Conservation (phyloP, 495 filamentous ascomycete species). For the Penicillium paxilli region DNA sequence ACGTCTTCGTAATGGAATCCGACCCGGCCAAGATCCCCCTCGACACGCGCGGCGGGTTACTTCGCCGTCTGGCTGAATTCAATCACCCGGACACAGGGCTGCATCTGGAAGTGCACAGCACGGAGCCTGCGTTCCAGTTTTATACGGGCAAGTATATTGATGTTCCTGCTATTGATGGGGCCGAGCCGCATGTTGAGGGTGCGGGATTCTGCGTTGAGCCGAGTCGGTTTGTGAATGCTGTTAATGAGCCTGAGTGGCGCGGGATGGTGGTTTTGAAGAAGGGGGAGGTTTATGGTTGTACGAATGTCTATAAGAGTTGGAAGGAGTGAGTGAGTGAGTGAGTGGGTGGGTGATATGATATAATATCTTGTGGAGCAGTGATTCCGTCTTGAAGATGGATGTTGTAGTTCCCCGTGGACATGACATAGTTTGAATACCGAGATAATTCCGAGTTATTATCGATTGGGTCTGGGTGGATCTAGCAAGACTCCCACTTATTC, state of each 20-base stretch:
- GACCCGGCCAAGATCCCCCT: slow-evolving; percentile 62
- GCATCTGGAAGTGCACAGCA: slow-evolving; percentile 81
- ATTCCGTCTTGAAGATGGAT: background rate
- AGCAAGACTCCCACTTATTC: too few relatives aligned
- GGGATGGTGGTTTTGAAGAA: slow-evolving; percentile 73
- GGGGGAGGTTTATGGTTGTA: slow-evolving; percentile 76
- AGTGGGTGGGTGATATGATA: too few relatives aligned
- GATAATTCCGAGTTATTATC: too few relatives aligned
- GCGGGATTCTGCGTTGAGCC: slow-evolving; percentile 90
- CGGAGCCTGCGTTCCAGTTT: slow-evolving; percentile 95
- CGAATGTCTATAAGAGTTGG: slow-evolving; percentile 81
- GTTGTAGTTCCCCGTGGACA: too few relatives aligned
- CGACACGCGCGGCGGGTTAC: slow-evolving; percentile 69
- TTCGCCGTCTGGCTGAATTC: slow-evolving; percentile 65
- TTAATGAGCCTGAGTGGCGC: slow-evolving; percentile 78
- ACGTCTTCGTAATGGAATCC: slow-evolving; percentile 80
- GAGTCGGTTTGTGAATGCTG: slow-evolving; percentile 83
- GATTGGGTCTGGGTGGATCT: too few relatives aligned
- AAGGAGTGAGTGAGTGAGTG: slow-evolving; percentile 38
- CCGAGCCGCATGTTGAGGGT: slow-evolving; percentile 61
- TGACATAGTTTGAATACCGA: too few relatives aligned
- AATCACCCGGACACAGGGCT: slow-evolving; percentile 69
- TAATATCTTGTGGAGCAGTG: too few relatives aligned
- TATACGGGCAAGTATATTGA: slow-evolving; percentile 87
- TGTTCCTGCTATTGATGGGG: slow-evolving; percentile 66